These are phyloP conservation scores for Abortiporus biennis DNA, from an alignment of 1,284 basidiomycete species.

Conservation along the genomic window DNA sequence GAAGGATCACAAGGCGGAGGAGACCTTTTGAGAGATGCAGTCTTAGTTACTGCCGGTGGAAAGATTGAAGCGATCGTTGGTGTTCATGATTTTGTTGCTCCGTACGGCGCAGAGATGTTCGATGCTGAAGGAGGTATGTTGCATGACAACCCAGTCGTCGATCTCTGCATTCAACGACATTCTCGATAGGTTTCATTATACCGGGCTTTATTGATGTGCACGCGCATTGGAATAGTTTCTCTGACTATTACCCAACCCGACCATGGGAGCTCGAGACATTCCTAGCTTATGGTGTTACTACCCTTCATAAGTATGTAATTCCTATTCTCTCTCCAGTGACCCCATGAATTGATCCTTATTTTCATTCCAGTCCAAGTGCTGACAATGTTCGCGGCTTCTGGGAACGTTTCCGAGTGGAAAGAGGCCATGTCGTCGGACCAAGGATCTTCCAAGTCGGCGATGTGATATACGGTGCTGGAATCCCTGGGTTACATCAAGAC, in stretches of 20 bases:
- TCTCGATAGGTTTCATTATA: conserved; percentile 44
- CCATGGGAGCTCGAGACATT: conserved; percentile 74
- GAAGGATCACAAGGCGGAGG: conserved; percentile 36
- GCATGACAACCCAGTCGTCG: too few species aligned
- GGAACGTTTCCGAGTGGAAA: conserved; percentile 62
- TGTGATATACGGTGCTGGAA: conserved; percentile 59
- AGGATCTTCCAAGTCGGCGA: conserved; percentile 65
- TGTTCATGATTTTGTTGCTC: conserved; percentile 31
- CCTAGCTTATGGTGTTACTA: conserved; percentile 73
- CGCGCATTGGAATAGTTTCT: conserved; percentile 62
- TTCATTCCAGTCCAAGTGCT: conserved; percentile 47
- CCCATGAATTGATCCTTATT: background rate
- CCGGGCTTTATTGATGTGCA: conserved; percentile 74
- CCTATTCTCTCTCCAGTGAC: background rate
- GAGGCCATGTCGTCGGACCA: conserved; percentile 60
- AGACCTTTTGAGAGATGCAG: conserved; percentile 44
- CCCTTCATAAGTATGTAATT: conserved; percentile 69
- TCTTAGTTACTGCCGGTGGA: conserved; percentile 46
- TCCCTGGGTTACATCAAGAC: conserved; percentile 48
- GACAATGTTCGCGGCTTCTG: conserved; percentile 53
- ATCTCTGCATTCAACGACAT: too few species aligned
- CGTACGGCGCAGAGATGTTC: conserved; percentile 41
- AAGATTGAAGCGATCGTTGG: conserved; percentile 46
- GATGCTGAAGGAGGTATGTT: conserved; percentile 55
- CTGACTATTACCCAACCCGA: conserved; percentile 44